Conservation (phyloP, 768 basidiomycete species). For the Lentinus tigrinus region DNA sequence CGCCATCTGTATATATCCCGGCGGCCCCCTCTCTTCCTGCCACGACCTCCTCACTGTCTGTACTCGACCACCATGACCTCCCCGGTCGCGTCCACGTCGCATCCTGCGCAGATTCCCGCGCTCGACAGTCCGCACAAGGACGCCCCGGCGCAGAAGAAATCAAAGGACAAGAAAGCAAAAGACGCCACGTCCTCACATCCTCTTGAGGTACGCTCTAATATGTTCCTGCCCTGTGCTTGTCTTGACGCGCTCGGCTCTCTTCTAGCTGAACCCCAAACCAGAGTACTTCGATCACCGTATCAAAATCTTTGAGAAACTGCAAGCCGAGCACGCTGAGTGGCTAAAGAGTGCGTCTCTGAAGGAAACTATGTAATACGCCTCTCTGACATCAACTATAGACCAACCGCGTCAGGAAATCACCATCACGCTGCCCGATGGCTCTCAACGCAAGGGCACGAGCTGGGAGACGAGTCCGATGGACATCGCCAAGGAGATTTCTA, state of each 20-base stretch:
- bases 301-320: constrained; percentile 85
- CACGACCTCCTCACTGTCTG: constrained; percentile 10
- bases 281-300: constrained; percentile 88
- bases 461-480: constrained; percentile 97
- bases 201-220: constrained; percentile 61
- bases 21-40: constrained; percentile 6
- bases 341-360: constrained; percentile 59
- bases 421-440: constrained; percentile 85
- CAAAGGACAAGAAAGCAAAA: constrained; percentile 32
- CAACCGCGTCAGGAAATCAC: constrained; percentile 84
- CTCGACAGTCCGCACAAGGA: constrained; percentile 41
- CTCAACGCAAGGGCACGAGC: constrained; percentile 76
- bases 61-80: constrained; percentile 48
- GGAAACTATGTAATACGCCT: neutral
- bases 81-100: constrained; percentile 54
- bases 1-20: constrained; percentile 20
- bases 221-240: constrained; percentile 4
- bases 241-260: constrained; percentile 9
- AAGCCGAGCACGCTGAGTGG: constrained; percentile 79
- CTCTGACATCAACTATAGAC: constrained; percentile 35
- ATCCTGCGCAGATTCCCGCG: constrained; percentile 46
- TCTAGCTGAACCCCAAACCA: constrained; percentile 79
- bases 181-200: constrained; percentile 46
- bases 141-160: constrained; percentile 46
- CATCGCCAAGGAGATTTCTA: constrained; percentile 84